Evolutionary conservation across 805 yeast genomes (phyloP), one percentile per base, ranked within the genome.

Genomic region (Schwanniomyces polymorphus): DNA sequence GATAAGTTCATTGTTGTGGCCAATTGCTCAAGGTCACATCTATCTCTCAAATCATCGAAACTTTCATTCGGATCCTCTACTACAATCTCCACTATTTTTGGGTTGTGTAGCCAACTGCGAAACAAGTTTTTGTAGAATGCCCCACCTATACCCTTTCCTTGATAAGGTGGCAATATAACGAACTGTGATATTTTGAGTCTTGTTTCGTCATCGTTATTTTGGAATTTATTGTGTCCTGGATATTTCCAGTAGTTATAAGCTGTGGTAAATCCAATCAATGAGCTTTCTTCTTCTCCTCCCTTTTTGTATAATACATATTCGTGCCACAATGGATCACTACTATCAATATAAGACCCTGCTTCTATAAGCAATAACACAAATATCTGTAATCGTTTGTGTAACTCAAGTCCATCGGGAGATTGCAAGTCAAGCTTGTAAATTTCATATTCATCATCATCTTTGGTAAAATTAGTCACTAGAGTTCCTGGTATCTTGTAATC

Each of bases 1-100:
- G 51, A 35, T 26, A 75, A 58, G 27, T 56, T 50, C 16, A 61
- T 39, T 29, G 14, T 18, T 2, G 48, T 33, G n/a, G 52, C 54
- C 23, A 69, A 50, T 40, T 68, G 49, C n/a, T 46, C 42, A 54
- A 90, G 71, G 59, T 94, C 98, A 52, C 84, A 78, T 27, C 92
- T 72, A 61, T 94, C 97, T 48, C 99, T 77, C 54, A 94, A 71
- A 59, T 88, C 95, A 60, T 94, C 99, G 67, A 94, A 92, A 29
- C 82, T 81, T 61, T 91, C 97, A 59, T 86, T 88, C 2, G 98
- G 98, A 63, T 94, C 99, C 63, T 94, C 98, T 4, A 94, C 90
- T 0, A 92, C 89, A 34, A 94, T 77, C 56, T 91, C 96, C 28
- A 70, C 66, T 21, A 91, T 81, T 1, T 59, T 49, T 0, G 62